Conservation (phyloP, 495 filamentous ascomycete species). For the Penicillium egyptiacum region DNA sequence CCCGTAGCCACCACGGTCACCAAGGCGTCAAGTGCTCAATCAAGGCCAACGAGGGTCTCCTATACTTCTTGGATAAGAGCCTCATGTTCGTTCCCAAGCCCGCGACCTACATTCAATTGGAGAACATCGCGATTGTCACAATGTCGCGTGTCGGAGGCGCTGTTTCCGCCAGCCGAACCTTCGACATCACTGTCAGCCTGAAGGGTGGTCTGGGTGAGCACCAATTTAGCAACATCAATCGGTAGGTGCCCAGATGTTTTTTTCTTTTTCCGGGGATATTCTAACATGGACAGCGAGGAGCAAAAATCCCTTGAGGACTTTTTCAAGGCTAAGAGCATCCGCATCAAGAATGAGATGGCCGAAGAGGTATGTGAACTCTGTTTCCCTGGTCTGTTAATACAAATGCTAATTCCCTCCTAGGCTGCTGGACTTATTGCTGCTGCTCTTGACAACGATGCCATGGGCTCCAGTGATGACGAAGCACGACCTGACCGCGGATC, state of each 20-base stretch:
- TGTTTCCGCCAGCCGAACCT: conserved; percentile 89
- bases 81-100: conserved; percentile 99
- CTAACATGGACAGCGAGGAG: conserved; percentile 65
- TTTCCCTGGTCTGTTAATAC: conserved; percentile 7
- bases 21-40: conserved; percentile 98
- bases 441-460: conserved; percentile 75
- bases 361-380: conserved; percentile 54
- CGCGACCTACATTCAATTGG: conserved; percentile 91
- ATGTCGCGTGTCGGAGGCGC: conserved; percentile 96
- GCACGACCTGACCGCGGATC: conserved; percentile 75
- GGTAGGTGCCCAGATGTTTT: conserved; percentile 43
- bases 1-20: conserved; percentile 79
- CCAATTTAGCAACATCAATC: conserved; percentile 99
- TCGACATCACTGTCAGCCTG: conserved; percentile 89
- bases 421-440: conserved; percentile 70
- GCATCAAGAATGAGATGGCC: conserved; percentile 94
- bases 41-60: conserved; percentile 95
- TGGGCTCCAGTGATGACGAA: conserved; percentile 83
- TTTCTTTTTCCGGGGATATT: conserved; percentile 2
- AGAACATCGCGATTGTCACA: conserved; percentile 82
- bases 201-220: conserved; percentile 77
- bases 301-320: conserved; percentile 93
- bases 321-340: conserved; percentile 88
- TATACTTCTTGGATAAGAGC: conserved; percentile 96
- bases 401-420: conserved; percentile 23